These are phyloP conservation scores for Quercus rubra DNA, from an alignment of 306 rosid genomes.

Conservation along the genomic window DNA sequence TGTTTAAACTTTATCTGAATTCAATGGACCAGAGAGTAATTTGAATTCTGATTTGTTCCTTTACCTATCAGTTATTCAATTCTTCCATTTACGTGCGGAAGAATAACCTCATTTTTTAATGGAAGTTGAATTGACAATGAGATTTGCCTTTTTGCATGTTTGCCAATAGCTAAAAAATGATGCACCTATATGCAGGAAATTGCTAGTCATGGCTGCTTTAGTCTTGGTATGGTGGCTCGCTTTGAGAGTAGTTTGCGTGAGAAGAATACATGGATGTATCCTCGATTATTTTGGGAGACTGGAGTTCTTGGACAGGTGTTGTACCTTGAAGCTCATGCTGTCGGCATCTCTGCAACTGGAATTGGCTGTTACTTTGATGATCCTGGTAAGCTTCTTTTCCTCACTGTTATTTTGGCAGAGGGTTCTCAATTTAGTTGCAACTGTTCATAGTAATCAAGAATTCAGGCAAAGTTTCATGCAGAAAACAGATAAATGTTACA, in stretches of 20 bases:
- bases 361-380: conserved; percentile 97
- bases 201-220: conserved; percentile 92
- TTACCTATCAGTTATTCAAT: neutral
- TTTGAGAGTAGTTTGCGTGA: conserved; percentile 58
- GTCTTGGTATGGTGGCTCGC: conserved; percentile 92
- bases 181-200: conserved; percentile 57
- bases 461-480: neutral
- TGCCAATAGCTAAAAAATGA: conserved; percentile 2
- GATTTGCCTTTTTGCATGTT: neutral
- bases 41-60: neutral
- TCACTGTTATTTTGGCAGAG: neutral
- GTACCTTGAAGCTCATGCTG: conserved; percentile 91
- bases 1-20: neutral
- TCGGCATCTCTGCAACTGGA: conserved; percentile 94
- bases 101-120: conserved; percentile 1
- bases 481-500: neutral
- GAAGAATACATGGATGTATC: conserved; percentile 76
- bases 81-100: neutral
- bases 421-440: conserved; percentile 12
- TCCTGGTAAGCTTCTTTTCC: conserved; percentile 52
- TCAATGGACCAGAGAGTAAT: no score
- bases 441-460: neutral
- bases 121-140: neutral
- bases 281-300: conserved; percentile 97
- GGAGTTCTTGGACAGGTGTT: conserved; percentile 95